Conservation (phyloP, 148 eudicot species). For the Linanthus parryae region DNA sequence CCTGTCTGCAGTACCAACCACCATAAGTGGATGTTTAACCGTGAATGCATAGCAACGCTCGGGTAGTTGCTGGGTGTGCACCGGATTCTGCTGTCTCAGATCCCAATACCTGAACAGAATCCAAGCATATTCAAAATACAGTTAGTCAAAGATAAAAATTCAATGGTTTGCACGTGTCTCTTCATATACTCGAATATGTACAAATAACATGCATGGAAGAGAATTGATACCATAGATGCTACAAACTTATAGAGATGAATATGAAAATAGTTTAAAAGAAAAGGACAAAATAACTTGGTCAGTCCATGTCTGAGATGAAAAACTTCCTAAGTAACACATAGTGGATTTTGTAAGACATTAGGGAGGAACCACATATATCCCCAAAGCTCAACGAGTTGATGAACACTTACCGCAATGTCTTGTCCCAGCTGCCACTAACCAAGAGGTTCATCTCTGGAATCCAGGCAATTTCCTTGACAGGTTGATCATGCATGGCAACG, state of each 20-base stretch:
- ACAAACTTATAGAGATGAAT: no score
- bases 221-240: no score
- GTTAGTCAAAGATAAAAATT: no score
- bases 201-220: no score
- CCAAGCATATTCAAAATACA: no score
- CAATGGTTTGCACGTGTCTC: no score
- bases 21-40: conserved; percentile 82
- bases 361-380: not conserved
- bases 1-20: conserved; percentile 92
- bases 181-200: no score
- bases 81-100: conserved; percentile 71
- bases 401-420: conserved; percentile 51
- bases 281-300: no score
- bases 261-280: no score
- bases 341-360: no score
- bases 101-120: conserved; percentile 98
- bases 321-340: no score
- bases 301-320: no score
- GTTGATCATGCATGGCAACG: conserved; percentile 93
- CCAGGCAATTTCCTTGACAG: conserved; percentile 89
- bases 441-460: conserved; percentile 83
- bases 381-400: not conserved
- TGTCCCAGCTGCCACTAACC: conserved; percentile 94
- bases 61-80: conserved; percentile 75
- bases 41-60: conserved; percentile 95